These are phyloP conservation scores for Artemisia argyi DNA, from an alignment of 129 eudicot genomes.

Conservation along the genomic window DNA sequence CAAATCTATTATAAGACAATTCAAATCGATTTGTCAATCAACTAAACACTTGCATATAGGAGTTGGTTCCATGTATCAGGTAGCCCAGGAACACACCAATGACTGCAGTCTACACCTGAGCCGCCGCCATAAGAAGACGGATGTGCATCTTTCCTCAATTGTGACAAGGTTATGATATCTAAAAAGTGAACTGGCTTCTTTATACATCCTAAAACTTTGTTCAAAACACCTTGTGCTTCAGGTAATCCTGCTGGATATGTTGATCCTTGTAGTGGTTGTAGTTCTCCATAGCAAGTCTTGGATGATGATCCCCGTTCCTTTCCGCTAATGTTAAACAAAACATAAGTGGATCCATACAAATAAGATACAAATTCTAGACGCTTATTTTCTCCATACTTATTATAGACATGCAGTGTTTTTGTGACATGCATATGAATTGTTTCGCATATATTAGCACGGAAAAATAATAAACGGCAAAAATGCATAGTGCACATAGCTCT, in stretches of 20 bases:
- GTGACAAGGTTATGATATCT: conserved; percentile 55
- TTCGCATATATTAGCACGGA: no score
- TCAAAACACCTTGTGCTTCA: conserved; percentile 37
- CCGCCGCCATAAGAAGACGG: conserved; percentile 54
- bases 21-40: background rate
- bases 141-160: conserved; percentile 62
- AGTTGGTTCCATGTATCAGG: conserved; percentile 63
- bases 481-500: no score
- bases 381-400: no score
- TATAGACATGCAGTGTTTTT: no score
- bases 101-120: conserved; percentile 52
- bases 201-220: conserved; percentile 37
- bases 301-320: conserved; percentile 52
- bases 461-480: no score
- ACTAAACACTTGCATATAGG: conserved; percentile 34
- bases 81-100: conserved; percentile 57
- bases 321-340: conserved; percentile 39
- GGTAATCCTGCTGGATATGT: conserved; percentile 51
- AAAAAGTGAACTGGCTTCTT: conserved; percentile 48
- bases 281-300: conserved; percentile 47
- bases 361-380: no score
- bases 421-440: no score
- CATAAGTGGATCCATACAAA: no score
- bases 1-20: conserved; percentile 2
- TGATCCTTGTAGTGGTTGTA: conserved; percentile 50